Evolutionary conservation across 2,329 filamentous ascomycete species (phyloP), one percentile per base, ranked within the genome.

Genomic region (Colletotrichum tofieldiae): DNA sequence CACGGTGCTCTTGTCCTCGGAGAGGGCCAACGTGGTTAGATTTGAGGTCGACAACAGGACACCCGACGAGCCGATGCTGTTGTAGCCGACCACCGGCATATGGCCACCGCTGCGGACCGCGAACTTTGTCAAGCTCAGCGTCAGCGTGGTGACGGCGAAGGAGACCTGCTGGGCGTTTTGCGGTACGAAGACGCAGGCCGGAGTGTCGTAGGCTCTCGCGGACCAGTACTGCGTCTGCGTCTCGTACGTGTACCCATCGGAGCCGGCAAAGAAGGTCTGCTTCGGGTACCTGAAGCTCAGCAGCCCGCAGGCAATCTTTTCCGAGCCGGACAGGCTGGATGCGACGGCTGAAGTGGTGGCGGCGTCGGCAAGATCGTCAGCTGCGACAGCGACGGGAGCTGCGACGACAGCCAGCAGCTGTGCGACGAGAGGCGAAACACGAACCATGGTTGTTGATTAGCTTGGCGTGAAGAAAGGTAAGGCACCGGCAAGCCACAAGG

Each of bases 1-100:
- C 29, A 78, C 77, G 12, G 78, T 78, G 20, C 69, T 75, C 60
- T 73, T 74, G 51, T 81, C 80, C 1, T 70, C 67, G 14, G 79
- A 79, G 5, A 81, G 58, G 35, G 72, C 65, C n/a, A 81, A 76
- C n/a, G 77, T 72, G 47, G 79, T 78, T n/a, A 82, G 56, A 41
- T 76, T 67, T 32, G 78, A 78, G 39, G 86, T 77, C 66, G 82
- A 82, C 60, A 87, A 79, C 1, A 80, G 74, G 52, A 81, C 75
- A n/a, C 80, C 77, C 18, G 71, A 65, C 14, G 76, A 75, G 47
- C 77, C 74, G 47, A 78, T 77, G 67, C 76, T 78, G 45, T 76
- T 77, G 58, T 71, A 76, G 58, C 78, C 76, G 2, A 76, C 72
- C 3, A 78, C 76, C 12, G 77, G 78, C 71, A 77, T 79, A 47